A percentile compares a stretch with the other conserved stretches of the same genome.
phyloP scores from a whole-genome alignment of 768 basidiomycete species.

The Serendipita indica region DNA sequence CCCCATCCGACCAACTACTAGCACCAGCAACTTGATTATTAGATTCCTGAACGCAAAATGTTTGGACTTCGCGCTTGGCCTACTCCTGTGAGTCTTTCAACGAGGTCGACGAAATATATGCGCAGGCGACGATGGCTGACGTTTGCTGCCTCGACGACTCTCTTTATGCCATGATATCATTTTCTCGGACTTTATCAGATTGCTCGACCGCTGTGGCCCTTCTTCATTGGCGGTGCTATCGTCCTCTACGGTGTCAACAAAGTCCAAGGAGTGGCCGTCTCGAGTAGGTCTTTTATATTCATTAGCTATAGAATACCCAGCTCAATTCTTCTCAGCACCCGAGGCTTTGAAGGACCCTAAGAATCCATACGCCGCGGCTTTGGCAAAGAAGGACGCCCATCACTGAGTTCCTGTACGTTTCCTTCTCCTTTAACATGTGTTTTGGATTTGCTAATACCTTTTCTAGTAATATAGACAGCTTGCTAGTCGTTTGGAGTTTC shows the following conservation, averaged over 20 bases:
- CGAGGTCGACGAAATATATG: background rate
- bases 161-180: conserved; percentile 7
- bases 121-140: background rate
- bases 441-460: no score
- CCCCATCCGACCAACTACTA: background rate
- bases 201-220: conserved; percentile 63
- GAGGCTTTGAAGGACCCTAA: conserved; percentile 58
- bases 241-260: conserved; percentile 53
- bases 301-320: conserved; percentile 15
- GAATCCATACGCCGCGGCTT: conserved; percentile 69
- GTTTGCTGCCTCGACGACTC: background rate
- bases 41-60: background rate
- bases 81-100: conserved; percentile 43
- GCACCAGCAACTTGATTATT: background rate
- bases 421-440: no score
- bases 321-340: conserved; percentile 32
- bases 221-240: conserved; percentile 48
- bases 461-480: no score
- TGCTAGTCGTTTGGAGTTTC: no score
- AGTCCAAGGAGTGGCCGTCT: conserved; percentile 51
- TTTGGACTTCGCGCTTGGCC: conserved; percentile 71
- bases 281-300: conserved; percentile 38
- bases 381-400: conserved; percentile 44
- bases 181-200: conserved; percentile 31
- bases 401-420: no score